Conservation (phyloP, 2,329 filamentous ascomycete species). For the Ophiosphaerella korrae region DNA sequence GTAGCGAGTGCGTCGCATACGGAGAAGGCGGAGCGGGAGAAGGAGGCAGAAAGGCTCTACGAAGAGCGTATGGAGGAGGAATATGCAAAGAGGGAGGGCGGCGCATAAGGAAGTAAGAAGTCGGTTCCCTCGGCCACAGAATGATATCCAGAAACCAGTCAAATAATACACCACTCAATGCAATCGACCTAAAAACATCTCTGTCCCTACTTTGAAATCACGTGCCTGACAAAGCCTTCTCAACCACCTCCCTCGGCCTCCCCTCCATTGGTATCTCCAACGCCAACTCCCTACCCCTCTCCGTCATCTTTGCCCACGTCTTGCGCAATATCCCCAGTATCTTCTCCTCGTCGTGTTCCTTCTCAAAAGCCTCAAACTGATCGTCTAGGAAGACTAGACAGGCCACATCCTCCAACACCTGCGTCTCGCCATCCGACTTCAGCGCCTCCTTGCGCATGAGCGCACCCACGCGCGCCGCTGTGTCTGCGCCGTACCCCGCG, state of each 20-base stretch:
- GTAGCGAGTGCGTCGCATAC: slow-evolving; percentile 32
- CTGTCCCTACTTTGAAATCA: slow-evolving; percentile 2
- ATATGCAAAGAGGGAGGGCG: slow-evolving; percentile 48
- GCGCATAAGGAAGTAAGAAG: slow-evolving; percentile 28
- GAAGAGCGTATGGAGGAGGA: slow-evolving; percentile 49
- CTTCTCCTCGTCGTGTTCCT: slow-evolving; percentile 76
- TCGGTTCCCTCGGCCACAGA: not conserved
- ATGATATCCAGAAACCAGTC: slow-evolving; percentile 1
- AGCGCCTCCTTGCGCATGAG: slow-evolving; percentile 81
- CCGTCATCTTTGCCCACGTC: slow-evolving; percentile 50
- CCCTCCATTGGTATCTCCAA: slow-evolving; percentile 41
- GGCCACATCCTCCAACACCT: slow-evolving; percentile 82
- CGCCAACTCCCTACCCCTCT: slow-evolving; percentile 42
- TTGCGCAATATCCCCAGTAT: slow-evolving; percentile 59
- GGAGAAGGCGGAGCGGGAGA: slow-evolving; percentile 38
- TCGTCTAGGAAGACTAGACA: slow-evolving; percentile 88
- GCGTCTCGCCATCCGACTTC: slow-evolving; percentile 67
- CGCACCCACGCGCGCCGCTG: slow-evolving; percentile 67
- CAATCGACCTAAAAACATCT: not conserved
- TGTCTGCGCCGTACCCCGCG: slow-evolving; percentile 57
- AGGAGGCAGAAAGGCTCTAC: slow-evolving; percentile 42
- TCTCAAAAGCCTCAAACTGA: slow-evolving; percentile 81
- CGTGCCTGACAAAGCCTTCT: slow-evolving; percentile 38
- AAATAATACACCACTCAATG: not conserved
- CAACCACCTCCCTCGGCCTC: slow-evolving; percentile 34